Evolutionary conservation across 2,329 filamentous ascomycete species (phyloP).

Genomic region (Pezicula radicicola): DNA sequence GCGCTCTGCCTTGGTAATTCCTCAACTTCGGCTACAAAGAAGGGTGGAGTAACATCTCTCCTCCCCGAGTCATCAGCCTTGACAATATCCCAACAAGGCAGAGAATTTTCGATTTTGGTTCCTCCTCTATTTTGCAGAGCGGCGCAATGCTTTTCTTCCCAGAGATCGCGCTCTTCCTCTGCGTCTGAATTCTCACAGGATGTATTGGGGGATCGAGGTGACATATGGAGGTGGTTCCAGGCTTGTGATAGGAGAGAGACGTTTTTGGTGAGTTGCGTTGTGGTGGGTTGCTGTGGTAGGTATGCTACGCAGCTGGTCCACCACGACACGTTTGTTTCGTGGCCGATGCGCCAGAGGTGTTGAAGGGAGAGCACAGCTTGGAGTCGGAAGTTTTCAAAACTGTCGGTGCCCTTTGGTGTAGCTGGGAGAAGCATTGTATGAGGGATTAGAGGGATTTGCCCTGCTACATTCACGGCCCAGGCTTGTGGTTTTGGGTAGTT

Average conservation of each 20-base stretch:
- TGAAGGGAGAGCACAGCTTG: slow-evolving; percentile 76
- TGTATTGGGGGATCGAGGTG: slow-evolving; percentile 21
- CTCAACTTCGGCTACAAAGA: slow-evolving; percentile 74
- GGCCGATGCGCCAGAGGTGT: slow-evolving; percentile 82
- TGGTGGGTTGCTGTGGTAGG: slow-evolving; percentile 44
- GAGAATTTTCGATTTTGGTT: slow-evolving; percentile 21
- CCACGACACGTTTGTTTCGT: slow-evolving; percentile 66
- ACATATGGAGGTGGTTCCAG: slow-evolving; percentile 38
- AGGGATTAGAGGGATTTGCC: slow-evolving; percentile 87
- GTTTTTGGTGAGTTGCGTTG: slow-evolving; percentile 23
- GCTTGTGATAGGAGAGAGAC: slow-evolving; percentile 40
- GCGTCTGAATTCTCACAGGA: slow-evolving; percentile 39
- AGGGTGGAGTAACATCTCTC: slow-evolving; percentile 50
- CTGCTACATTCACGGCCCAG: slow-evolving; percentile 65
- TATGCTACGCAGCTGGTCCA: slow-evolving; percentile 78
- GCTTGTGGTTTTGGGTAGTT: slow-evolving; percentile 18
- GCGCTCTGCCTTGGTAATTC: slow-evolving; percentile 69
- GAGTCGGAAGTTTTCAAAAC: slow-evolving; percentile 38
- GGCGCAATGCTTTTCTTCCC: slow-evolving; percentile 61
- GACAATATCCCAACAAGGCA: slow-evolving; percentile 51
- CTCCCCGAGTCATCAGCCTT: slow-evolving; percentile 17
- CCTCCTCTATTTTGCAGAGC: slow-evolving; percentile 31
- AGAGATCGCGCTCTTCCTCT: slow-evolving; percentile 61
- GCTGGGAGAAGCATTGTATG: slow-evolving; percentile 66
- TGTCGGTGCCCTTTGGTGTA: background rate